Base-by-base conservation (phyloP, 805 yeast genomes). In the Yamadazyma akitaensis region DNA sequence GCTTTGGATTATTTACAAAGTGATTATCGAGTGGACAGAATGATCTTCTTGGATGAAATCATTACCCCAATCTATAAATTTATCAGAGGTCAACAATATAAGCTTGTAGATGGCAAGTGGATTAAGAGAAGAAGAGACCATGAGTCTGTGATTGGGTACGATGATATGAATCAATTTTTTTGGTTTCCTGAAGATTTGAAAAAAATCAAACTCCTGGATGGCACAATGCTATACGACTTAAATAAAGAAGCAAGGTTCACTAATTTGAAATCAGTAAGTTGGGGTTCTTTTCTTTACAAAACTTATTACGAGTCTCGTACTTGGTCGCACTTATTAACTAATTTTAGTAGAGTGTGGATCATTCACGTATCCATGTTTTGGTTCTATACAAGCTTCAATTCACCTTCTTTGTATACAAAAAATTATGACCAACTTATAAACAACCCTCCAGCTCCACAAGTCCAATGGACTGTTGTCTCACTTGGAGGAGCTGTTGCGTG, bases 81-180 rank as follows among this genome's bases (percentile, higher is more conserved):
- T 59, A 71, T 87, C 32, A 76, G 85, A 52, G 79, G 77, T 50
- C 96, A 89, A 67, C 85, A 82, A 25, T 84, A 79, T 61, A 80
- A 79, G 53, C 60, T 73, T 8, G 48, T 65, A 21, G 78, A 80
- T 39, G 88, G 84, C 3, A 68, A 67, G 44, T 80, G 76, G 67
- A 45, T 47, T 12, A 79, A 82, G 64, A 79, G 82, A 50, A 90
- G 82, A 57, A 76, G 76, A 55, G 94, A 88, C 66, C 94, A 82
- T 71, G 61, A 73, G 62, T 61, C 77, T 53, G 71, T 82, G 60
- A 59, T 82, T 62, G 77, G 87, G 51, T 63, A 85, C 53, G 82
- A 78, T 56, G 82, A 78, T 52, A 60, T 76, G 33, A 77, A 78
- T 53, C 82, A 75, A 51, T 61, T 71, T 16, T 78, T 78, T 48